phyloP scores from a whole-genome alignment of 805 yeast species.

The Spathaspora hagerdaliae region DNA sequence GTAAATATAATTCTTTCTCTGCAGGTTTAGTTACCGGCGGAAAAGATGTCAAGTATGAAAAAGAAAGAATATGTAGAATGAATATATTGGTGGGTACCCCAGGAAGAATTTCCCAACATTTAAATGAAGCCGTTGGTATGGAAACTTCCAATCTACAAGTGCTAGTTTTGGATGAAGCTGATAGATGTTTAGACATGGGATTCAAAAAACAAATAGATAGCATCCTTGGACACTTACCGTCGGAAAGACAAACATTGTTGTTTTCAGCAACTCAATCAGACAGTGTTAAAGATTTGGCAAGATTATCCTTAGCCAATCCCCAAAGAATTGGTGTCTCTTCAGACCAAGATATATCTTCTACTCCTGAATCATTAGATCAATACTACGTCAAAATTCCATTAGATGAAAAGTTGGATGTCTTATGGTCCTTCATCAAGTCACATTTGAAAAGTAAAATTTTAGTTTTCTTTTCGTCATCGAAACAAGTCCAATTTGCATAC shows the following conservation, averaged over 20 bases:
- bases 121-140: conserved; percentile 84
- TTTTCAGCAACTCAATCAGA: conserved; percentile 91
- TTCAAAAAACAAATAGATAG: conserved; percentile 80
- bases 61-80: conserved; percentile 72
- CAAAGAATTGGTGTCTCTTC: conserved; percentile 37
- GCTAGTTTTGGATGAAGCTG: conserved; percentile 87
- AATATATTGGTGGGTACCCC: conserved; percentile 90
- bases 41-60: conserved; percentile 77
- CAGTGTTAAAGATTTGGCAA: conserved; percentile 74
- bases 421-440: conserved; percentile 82
- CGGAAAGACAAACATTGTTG: conserved; percentile 74
- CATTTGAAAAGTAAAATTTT: conserved; percentile 77
- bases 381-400: conserved; percentile 69
- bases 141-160: conserved; percentile 72
- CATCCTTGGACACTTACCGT: conserved; percentile 72
- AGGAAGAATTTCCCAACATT: conserved; percentile 83
- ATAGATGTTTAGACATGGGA: conserved; percentile 90
- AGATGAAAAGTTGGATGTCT: conserved; percentile 76
- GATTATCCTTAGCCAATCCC: conserved; percentile 68
- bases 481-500: conserved; percentile 86
- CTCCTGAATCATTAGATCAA: conserved; percentile 85
- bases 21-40: conserved; percentile 95
- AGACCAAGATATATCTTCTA: conserved; percentile 51
- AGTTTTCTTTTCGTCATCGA: conserved; percentile 82
- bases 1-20: conserved; percentile 67